A percentile compares a stretch with the other conserved stretches of the same genome.
Evolutionary conservation across 305 asterid species (phyloP).

Genomic region (Fraxinus greggii): DNA sequence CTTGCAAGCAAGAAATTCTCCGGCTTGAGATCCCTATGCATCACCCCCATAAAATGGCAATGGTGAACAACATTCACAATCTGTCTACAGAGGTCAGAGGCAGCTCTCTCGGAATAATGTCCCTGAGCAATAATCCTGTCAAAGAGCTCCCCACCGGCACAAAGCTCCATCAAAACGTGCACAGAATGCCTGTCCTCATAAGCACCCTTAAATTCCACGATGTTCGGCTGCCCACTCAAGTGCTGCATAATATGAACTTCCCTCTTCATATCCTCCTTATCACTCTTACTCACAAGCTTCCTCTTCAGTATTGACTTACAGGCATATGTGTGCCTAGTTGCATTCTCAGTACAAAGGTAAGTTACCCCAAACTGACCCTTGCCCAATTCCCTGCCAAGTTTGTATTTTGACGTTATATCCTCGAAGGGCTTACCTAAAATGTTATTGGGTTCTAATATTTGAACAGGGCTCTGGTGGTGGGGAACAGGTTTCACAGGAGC

Average conservation of each 20-base stretch:
- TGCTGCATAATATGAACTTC: constrained; percentile 69
- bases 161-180: not conserved
- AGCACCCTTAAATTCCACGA: constrained; percentile 54
- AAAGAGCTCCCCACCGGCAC: not conserved
- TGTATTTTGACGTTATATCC: constrained; percentile 45
- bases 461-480: constrained; percentile 24
- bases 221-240: constrained; percentile 60
- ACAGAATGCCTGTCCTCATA: not conserved
- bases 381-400: constrained; percentile 57
- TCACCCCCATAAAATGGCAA: constrained; percentile 50
- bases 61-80: not conserved
- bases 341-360: constrained; percentile 46
- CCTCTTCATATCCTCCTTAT: constrained; percentile 60
- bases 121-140: not conserved
- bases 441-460: constrained; percentile 41
- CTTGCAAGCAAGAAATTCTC: constrained; percentile 65
- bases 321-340: constrained; percentile 45
- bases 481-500: constrained; percentile 33
- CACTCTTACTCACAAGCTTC: constrained; percentile 55
- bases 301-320: constrained; percentile 63
- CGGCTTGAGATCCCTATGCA: constrained; percentile 69
- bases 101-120: not conserved
- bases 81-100: not conserved
- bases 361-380: constrained; percentile 68
- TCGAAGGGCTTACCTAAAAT: constrained; percentile 56